Evolutionary conservation across 2,329 filamentous ascomycete species (phyloP).

Genomic region (Cercospora janseana): DNA sequence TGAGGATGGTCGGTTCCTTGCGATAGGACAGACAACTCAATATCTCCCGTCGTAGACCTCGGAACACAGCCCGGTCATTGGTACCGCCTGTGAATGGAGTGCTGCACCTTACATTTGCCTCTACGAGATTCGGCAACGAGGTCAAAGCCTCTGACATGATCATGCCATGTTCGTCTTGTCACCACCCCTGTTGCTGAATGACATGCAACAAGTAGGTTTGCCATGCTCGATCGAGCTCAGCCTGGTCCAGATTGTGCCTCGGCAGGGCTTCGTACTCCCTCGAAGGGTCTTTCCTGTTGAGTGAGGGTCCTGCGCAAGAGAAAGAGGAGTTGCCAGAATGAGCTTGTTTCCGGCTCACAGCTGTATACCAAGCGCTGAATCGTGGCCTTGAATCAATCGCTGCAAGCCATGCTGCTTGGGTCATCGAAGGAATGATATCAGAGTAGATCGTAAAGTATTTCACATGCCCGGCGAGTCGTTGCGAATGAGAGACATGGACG

Average conservation of each 20-base stretch:
- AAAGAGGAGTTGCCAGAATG: background rate
- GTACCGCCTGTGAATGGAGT: slow-evolving; percentile 17
- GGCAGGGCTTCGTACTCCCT: slow-evolving; percentile 22
- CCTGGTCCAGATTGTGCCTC: slow-evolving; percentile 19
- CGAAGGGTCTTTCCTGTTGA: background rate
- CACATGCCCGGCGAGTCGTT: slow-evolving; percentile 29
- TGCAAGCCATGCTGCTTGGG: slow-evolving; percentile 9
- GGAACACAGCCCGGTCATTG: slow-evolving; percentile 25
- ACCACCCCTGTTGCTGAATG: slow-evolving; percentile 20
- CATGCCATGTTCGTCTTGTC: slow-evolving; percentile 15
- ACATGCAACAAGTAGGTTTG: slow-evolving; percentile 4
- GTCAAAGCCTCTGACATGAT: slow-evolving; percentile 24
- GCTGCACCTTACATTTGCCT: slow-evolving; percentile 19
- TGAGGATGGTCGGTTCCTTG: slow-evolving; percentile 20
- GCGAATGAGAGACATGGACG: slow-evolving; percentile 20
- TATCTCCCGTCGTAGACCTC: slow-evolving; percentile 27
- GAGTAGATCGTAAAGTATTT: slow-evolving; percentile 31
- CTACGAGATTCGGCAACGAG: slow-evolving; percentile 25
- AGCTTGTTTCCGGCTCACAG: background rate
- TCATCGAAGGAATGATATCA: slow-evolving; percentile 30
- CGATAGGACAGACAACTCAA: slow-evolving; percentile 17
- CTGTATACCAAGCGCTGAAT: slow-evolving; percentile 11
- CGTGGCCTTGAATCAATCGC: slow-evolving; percentile 17
- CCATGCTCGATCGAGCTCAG: slow-evolving; percentile 21
- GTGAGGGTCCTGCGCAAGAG: background rate